A percentile compares a stretch with the other conserved stretches of the same genome.
Conservation (phyloP, 2,329 filamentous ascomycete genomes). For the Aspergillus calidoustus region DNA sequence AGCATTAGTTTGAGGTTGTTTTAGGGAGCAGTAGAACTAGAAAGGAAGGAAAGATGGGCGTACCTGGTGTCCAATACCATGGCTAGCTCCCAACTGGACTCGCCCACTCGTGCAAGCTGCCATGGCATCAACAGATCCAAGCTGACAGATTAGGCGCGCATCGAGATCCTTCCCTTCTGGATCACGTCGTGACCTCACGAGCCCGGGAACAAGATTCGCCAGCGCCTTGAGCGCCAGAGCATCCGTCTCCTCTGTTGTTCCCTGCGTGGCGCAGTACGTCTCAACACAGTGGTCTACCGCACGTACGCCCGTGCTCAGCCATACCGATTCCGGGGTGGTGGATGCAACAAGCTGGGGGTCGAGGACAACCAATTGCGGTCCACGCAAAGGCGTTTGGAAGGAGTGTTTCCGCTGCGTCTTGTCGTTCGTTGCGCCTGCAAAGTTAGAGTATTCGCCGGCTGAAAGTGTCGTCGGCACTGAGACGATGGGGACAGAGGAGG, state of each 20-base stretch:
- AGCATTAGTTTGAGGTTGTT: not conserved
- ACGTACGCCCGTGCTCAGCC: conserved; percentile 57
- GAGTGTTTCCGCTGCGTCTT: conserved; percentile 41
- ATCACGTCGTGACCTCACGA: conserved; percentile 48
- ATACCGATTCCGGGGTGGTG: conserved; percentile 58
- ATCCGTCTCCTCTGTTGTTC: conserved; percentile 41
- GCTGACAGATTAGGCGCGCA: conserved; percentile 53
- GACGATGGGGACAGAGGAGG: conserved; percentile 39
- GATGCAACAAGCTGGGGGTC: conserved; percentile 58
- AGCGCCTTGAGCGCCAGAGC: conserved; percentile 46
- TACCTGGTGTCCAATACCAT: conserved; percentile 59
- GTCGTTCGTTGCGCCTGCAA: conserved; percentile 47
- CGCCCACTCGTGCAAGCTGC: conserved; percentile 46
- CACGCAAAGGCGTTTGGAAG: conserved; percentile 44
- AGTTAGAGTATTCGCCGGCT: conserved; percentile 48
- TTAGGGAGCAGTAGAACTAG: not conserved
- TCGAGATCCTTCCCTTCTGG: conserved; percentile 38
- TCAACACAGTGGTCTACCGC: conserved; percentile 64
- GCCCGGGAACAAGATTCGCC: conserved; percentile 46
- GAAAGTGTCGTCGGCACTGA: conserved; percentile 49
- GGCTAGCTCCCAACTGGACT: conserved; percentile 53
- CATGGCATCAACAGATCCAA: conserved; percentile 61
- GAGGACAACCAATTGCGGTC: conserved; percentile 59
- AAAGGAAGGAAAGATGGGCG: conserved; percentile 19
- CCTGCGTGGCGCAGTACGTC: conserved; percentile 52